phyloP scores from a whole-genome alignment of 2,329 filamentous ascomycete species.

The Talaromyces sp. region DNA sequence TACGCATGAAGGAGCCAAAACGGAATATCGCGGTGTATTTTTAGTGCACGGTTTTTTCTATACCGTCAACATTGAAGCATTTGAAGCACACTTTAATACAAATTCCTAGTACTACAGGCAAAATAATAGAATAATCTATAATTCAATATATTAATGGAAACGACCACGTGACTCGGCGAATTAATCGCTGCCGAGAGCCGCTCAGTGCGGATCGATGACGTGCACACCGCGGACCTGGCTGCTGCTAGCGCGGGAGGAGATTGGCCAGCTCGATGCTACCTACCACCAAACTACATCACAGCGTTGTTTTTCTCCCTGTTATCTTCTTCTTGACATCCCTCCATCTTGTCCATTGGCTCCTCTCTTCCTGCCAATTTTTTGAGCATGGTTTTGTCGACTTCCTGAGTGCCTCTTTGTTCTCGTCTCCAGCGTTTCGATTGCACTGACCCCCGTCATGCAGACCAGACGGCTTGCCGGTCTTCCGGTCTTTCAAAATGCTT shows the following conservation, averaged over 20 bases:
- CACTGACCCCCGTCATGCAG: constrained; percentile 8
- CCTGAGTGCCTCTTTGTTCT: neutral
- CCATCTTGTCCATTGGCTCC: neutral
- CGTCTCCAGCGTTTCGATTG: neutral
- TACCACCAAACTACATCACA: neutral
- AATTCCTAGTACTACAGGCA: neutral
- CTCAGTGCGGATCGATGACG: neutral
- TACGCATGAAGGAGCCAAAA: neutral
- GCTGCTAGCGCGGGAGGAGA: neutral
- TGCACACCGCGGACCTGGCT: neutral
- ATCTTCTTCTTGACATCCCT: neutral
- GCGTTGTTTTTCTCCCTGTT: neutral
- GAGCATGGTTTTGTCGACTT: constrained; percentile 3
- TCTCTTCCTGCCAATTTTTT: constrained; percentile 1
- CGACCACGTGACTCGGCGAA: neutral
- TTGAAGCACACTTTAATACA: neutral
- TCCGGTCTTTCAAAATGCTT: neutral
- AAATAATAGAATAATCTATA: no score
- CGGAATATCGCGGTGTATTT: neutral
- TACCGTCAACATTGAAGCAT: neutral
- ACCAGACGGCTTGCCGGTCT: constrained; percentile 8
- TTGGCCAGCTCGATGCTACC: neutral
- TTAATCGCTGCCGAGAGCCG: neutral
- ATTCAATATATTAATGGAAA: no score
- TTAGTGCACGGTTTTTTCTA: neutral